Evolutionary conservation across 768 basidiomycete species (phyloP).

Genomic region (Gyrodon lividus): DNA sequence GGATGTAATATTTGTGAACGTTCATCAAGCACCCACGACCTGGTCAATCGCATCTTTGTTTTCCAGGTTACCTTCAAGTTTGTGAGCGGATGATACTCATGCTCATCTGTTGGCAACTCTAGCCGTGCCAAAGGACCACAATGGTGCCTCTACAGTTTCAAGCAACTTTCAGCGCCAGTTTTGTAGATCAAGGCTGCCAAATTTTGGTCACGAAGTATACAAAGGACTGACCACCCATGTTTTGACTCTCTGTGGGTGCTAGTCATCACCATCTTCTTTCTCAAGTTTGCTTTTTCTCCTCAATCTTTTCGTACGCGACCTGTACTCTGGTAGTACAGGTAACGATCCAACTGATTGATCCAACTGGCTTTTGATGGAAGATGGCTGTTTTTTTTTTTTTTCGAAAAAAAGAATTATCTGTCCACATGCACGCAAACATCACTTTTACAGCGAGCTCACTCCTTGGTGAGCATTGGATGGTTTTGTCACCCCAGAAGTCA

Average conservation of each 20-base stretch:
- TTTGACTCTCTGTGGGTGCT: background rate
- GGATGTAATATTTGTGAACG: no score
- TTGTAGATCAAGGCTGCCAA: no score
- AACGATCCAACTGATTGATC: background rate
- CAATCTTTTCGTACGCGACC: background rate
- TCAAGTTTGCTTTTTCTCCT: background rate
- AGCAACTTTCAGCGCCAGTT: no score
- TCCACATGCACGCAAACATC: background rate
- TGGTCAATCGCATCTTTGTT: no score
- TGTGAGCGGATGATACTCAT: no score
- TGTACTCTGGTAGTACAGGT: constrained; percentile 10
- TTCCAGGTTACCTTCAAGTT: no score
- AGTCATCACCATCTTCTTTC: constrained; percentile 4
- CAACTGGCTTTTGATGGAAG: background rate
- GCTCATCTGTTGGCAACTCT: no score
- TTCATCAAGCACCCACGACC: no score
- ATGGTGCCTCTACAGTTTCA: constrained; percentile 5
- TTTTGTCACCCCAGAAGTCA: background rate
- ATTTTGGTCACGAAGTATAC: background rate
- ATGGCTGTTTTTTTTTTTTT: background rate
- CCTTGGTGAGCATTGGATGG: background rate
- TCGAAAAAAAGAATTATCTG: background rate
- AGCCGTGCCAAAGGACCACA: no score
- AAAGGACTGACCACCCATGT: background rate
- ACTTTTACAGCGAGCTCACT: background rate